These are phyloP conservation scores for Epichloe baconii DNA, from an alignment of 2,329 filamentous ascomycete species.

Conservation along the genomic window DNA sequence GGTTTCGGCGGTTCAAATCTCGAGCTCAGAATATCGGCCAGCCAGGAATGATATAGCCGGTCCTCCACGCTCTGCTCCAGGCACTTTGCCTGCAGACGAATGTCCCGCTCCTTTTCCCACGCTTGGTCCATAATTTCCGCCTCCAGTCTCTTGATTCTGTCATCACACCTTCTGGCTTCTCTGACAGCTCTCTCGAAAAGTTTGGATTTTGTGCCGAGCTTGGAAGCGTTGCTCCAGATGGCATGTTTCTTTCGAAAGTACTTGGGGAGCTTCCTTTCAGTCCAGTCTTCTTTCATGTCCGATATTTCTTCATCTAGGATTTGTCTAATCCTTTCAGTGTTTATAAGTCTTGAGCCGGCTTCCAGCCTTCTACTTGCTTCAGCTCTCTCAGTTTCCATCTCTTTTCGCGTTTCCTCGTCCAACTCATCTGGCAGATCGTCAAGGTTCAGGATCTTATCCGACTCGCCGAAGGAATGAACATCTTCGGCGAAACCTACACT, in stretches of 20 bases:
- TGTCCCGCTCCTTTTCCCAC: conserved; percentile 38
- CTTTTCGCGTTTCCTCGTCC: conserved; percentile 45
- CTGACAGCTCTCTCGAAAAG: conserved; percentile 32
- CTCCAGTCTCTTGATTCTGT: conserved; percentile 42
- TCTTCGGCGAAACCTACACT: background rate
- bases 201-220: conserved; percentile 18
- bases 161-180: conserved; percentile 28
- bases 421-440: conserved; percentile 17
- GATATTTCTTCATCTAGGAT: conserved; percentile 42
- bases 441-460: conserved; percentile 31
- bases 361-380: conserved; percentile 4
- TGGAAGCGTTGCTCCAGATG: conserved; percentile 47
- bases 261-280: conserved; percentile 40
- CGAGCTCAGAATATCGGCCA: conserved; percentile 31
- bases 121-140: conserved; percentile 35
- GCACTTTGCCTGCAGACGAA: conserved; percentile 41
- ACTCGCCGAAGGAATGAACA: conserved; percentile 10
- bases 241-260: conserved; percentile 42
- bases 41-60: conserved; percentile 39
- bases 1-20: conserved; percentile 26
- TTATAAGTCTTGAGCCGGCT: conserved; percentile 18
- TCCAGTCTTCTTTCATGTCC: conserved; percentile 41
- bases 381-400: conserved; percentile 37
- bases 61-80: conserved; percentile 55
- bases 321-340: conserved; percentile 30